Evolutionary conservation across 805 yeast genomes (phyloP).

Genomic region (Millerago galiae): DNA sequence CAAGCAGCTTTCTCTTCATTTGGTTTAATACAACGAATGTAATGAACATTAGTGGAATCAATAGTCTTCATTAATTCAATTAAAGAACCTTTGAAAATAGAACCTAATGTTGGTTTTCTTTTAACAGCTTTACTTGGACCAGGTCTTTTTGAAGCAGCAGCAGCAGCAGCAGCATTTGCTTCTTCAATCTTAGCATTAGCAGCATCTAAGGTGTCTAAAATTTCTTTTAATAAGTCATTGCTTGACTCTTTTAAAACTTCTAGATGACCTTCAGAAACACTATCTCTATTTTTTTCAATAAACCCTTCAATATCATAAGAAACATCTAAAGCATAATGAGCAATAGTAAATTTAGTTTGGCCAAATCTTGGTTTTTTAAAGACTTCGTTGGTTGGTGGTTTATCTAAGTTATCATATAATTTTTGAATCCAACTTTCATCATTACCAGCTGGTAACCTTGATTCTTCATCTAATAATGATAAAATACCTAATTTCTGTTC

Average conservation of each 20-base stretch:
- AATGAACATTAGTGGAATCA: constrained; percentile 91
- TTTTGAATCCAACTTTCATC: constrained; percentile 91
- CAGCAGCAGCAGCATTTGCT: constrained; percentile 20
- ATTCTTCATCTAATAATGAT: constrained; percentile 88
- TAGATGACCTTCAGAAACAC: constrained; percentile 92
- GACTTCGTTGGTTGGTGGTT: constrained; percentile 65
- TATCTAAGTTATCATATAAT: constrained; percentile 78
- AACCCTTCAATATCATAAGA: constrained; percentile 89
- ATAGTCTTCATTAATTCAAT: constrained; percentile 91
- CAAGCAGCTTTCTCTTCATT: constrained; percentile 92
- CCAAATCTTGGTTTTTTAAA: constrained; percentile 95
- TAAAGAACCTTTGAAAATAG: constrained; percentile 86
- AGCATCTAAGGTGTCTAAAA: constrained; percentile 59
- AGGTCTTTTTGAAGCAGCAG: constrained; percentile 26
- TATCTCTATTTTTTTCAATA: constrained; percentile 94
- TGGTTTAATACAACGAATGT: constrained; percentile 95
- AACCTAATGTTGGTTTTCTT: constrained; percentile 89
- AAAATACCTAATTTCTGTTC: constrained; percentile 86
- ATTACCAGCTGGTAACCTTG: constrained; percentile 87
- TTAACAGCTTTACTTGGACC: constrained; percentile 39
- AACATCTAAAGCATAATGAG: constrained; percentile 94
- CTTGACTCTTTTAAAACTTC: constrained; percentile 71
- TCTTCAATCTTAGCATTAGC: constrained; percentile 30
- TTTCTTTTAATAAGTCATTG: constrained; percentile 57
- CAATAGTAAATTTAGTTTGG: constrained; percentile 79